Evolutionary conservation across 306 rosid species (phyloP).

Genomic region (Fragaria vesca): DNA sequence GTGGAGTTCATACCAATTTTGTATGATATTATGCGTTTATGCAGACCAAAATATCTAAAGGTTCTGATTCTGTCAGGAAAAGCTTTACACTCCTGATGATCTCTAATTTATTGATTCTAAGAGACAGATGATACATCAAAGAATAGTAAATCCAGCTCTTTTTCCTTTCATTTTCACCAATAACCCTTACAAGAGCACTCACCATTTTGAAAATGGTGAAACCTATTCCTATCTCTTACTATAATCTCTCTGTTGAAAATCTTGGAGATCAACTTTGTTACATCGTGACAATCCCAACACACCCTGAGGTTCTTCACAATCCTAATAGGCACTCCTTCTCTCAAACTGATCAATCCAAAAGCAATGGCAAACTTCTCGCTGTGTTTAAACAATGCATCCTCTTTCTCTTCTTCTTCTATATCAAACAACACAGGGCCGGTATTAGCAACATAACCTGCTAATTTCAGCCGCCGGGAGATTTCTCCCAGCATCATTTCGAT

Average conservation of each 20-base stretch:
- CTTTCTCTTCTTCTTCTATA: constrained; percentile 61
- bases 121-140: not conserved
- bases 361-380: constrained; percentile 63
- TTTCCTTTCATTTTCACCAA: constrained; percentile 33
- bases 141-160: not conserved
- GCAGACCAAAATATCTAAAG: too few relatives aligned
- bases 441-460: constrained; percentile 44
- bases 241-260: constrained; percentile 40
- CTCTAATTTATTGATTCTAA: not conserved
- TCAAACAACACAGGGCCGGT: constrained; percentile 58
- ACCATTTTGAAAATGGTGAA: constrained; percentile 50
- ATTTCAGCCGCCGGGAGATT: constrained; percentile 41
- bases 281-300: constrained; percentile 59
- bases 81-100: too few relatives aligned
- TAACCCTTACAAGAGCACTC: constrained; percentile 53
- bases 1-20: too few relatives aligned
- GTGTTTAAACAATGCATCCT: constrained; percentile 50
- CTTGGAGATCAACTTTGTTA: constrained; percentile 47
- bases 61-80: too few relatives aligned
- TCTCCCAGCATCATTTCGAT: constrained; percentile 52
- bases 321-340: constrained; percentile 36
- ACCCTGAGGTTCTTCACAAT: constrained; percentile 50
- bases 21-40: too few relatives aligned
- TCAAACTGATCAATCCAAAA: constrained; percentile 48
- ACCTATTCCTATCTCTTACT: constrained; percentile 55